phyloP scores from a whole-genome alignment of 345 rosid species.

The Limnanthes douglasii region DNA sequence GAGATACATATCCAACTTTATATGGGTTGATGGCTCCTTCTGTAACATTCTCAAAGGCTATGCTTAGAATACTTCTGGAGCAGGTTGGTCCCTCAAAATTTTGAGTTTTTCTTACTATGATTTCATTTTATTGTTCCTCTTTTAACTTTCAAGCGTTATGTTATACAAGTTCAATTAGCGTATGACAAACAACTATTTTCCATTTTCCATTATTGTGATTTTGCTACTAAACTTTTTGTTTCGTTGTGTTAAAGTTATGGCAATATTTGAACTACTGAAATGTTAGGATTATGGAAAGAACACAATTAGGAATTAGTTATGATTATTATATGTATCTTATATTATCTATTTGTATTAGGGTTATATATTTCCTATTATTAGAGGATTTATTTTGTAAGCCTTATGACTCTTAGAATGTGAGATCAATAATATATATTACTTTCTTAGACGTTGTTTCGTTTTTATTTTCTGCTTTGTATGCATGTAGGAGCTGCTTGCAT shows the following conservation, averaged over 20 bases:
- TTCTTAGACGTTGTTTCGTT: too few species aligned
- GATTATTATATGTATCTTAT: too few species aligned
- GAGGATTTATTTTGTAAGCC: too few species aligned
- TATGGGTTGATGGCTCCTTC: slow-evolving; percentile 39
- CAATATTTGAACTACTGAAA: too few species aligned
- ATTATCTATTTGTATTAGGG: too few species aligned
- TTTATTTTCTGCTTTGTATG: slow-evolving; percentile 7
- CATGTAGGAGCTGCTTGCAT: slow-evolving; percentile 62
- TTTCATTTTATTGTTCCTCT: slow-evolving; percentile 3
- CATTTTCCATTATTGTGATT: too few species aligned
- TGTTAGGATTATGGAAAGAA: too few species aligned
- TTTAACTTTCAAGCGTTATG: neutral
- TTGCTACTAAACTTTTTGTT: too few species aligned
- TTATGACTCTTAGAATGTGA: too few species aligned
- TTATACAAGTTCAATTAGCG: neutral
- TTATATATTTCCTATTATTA: too few species aligned
- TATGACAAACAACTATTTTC: neutral
- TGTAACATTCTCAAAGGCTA: slow-evolving; percentile 18
- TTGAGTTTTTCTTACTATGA: neutral
- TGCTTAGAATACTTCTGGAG: slow-evolving; percentile 47
- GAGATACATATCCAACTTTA: slow-evolving; percentile 26
- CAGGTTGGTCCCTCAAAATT: slow-evolving; percentile 40
- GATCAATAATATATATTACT: neutral
- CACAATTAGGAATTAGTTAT: too few species aligned
- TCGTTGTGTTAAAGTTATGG: too few species aligned